Conservation (phyloP, 2,329 filamentous ascomycete genomes). For the Chaetomium olivaceum region DNA sequence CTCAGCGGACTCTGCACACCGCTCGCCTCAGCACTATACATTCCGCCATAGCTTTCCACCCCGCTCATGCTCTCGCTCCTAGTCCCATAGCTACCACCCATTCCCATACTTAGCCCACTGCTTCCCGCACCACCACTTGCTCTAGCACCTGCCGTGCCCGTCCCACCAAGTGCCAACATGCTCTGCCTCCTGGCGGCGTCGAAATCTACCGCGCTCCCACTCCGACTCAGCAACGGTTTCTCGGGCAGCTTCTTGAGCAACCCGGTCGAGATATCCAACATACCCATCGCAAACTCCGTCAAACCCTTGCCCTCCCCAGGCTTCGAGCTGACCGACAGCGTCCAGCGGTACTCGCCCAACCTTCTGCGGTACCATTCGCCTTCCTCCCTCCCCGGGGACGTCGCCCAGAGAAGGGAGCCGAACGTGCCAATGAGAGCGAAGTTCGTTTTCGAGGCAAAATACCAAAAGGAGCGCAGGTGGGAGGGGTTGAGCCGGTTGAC, state of each 20-base stretch:
- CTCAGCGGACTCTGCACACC: conserved; percentile 54
- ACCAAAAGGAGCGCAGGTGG: conserved; percentile 91
- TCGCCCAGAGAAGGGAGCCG: conserved; percentile 85
- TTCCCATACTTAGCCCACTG: conserved; percentile 35
- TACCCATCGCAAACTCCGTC: conserved; percentile 73
- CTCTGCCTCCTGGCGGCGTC: conserved; percentile 43
- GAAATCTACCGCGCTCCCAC: conserved; percentile 52
- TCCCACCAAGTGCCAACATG: conserved; percentile 40
- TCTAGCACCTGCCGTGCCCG: conserved; percentile 19
- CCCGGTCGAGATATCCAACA: conserved; percentile 71
- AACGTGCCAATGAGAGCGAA: conserved; percentile 96
- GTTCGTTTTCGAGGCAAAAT: conserved; percentile 82
- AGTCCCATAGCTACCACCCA: conserved; percentile 23
- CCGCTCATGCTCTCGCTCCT: conserved; percentile 38
- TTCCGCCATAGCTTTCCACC: conserved; percentile 39
- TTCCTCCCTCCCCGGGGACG: conserved; percentile 82
- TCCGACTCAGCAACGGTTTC: conserved; percentile 66
- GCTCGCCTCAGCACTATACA: conserved; percentile 51
- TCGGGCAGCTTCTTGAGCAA: conserved; percentile 69
- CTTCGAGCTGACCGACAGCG: conserved; percentile 80
- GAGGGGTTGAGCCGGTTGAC: conserved; percentile 86
- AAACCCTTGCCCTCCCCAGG: conserved; percentile 60
- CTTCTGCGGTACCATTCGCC: conserved; percentile 88
- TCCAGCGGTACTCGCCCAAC: conserved; percentile 91
- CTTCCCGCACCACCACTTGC: conserved; percentile 31